Percentiles rank a stretch among this genome's conserved stretches.
Conservation (phyloP, 441 rosid species). For the Pelargonium australe region DNA sequence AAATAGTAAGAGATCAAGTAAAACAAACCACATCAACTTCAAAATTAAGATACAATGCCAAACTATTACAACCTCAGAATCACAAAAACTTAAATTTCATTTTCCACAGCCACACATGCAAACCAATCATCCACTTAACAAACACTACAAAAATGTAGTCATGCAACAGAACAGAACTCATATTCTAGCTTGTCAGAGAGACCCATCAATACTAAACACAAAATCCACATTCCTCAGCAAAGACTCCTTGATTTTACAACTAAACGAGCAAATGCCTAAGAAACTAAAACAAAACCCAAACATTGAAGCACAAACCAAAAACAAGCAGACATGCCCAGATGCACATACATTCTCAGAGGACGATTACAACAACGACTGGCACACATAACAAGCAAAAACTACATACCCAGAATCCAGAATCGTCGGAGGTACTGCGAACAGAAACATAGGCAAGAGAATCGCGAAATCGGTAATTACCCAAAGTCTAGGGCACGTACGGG, state of each 20-base stretch:
- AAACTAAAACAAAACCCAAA: background rate
- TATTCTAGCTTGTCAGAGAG: background rate
- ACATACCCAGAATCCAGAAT: background rate
- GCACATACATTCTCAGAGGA: background rate
- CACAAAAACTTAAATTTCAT: background rate
- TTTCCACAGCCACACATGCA: background rate
- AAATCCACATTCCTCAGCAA: background rate
- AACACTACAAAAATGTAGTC: background rate
- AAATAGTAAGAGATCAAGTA: background rate
- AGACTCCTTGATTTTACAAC: background rate
- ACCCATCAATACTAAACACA: background rate
- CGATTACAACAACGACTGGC: background rate
- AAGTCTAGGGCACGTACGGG: background rate
- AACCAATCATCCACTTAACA: background rate
- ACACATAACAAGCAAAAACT: background rate
- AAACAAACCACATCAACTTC: background rate
- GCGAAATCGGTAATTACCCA: background rate
- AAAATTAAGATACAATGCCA: background rate
- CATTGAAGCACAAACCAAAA: background rate
- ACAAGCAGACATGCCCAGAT: background rate
- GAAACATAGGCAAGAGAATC: background rate
- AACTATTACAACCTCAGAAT: background rate
- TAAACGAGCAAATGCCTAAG: no score
- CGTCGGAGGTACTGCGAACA: background rate
- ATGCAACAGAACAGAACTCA: background rate